These are phyloP conservation scores for Neodidymelliopsis sp. DNA, from an alignment of 2,329 filamentous ascomycete species.

Conservation along the genomic window DNA sequence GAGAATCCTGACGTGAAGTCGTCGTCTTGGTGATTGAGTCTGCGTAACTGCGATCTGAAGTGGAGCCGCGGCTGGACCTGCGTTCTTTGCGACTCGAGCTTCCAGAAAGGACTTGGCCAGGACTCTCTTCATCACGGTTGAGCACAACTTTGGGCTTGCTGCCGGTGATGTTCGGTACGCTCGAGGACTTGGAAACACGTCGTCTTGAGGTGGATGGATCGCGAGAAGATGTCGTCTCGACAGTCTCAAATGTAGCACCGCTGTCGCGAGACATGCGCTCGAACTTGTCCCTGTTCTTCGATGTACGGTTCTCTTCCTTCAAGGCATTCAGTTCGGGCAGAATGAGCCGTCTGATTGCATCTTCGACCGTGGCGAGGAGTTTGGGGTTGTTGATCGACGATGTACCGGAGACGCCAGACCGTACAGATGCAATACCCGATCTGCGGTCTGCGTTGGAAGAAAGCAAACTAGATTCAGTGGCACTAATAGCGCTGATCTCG, in stretches of 20 bases:
- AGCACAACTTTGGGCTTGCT: slow-evolving; percentile 67
- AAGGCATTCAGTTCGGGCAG: slow-evolving; percentile 90
- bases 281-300: slow-evolving; percentile 74
- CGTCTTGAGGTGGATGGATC: slow-evolving; percentile 58
- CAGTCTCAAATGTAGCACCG: slow-evolving; percentile 61
- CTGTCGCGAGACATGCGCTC: slow-evolving; percentile 61
- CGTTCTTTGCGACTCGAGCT: slow-evolving; percentile 62
- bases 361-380: slow-evolving; percentile 88
- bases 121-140: slow-evolving; percentile 65
- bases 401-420: slow-evolving; percentile 60
- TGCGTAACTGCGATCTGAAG: slow-evolving; percentile 54
- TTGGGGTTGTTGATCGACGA: slow-evolving; percentile 93
- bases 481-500: slow-evolving; percentile 52
- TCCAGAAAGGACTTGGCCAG: slow-evolving; percentile 64
- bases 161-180: slow-evolving; percentile 64
- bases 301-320: slow-evolving; percentile 86
- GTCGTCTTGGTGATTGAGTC: slow-evolving; percentile 33
- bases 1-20: slow-evolving; percentile 56
- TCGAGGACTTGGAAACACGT: slow-evolving; percentile 67
- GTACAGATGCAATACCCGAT: slow-evolving; percentile 65
- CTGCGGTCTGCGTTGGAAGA: slow-evolving; percentile 65
- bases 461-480: slow-evolving; percentile 68
- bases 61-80: slow-evolving; percentile 60
- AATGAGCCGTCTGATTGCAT: slow-evolving; percentile 88
- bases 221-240: slow-evolving; percentile 61